Percentiles rank a stretch among this genome's conserved stretches.
Evolutionary conservation across 2,329 filamentous ascomycete genomes (phyloP).

Genomic region (Colletotrichum sojae): DNA sequence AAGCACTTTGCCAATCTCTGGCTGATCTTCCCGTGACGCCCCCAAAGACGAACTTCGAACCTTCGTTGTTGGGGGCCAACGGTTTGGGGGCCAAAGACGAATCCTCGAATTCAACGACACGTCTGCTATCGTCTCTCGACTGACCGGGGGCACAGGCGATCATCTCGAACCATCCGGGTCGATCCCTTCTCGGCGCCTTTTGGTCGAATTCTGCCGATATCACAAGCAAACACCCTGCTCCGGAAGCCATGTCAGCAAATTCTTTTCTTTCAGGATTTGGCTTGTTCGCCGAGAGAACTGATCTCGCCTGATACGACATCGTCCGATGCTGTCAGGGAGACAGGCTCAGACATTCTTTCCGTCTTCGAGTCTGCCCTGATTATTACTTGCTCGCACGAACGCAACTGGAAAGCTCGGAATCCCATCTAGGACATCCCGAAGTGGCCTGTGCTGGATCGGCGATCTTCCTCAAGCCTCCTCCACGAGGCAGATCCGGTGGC

Average conservation of each 20-base stretch:
- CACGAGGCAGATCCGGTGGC: conserved; percentile 8
- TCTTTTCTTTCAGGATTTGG: not conserved
- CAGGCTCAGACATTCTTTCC: conserved; percentile 9
- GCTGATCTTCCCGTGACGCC: conserved; percentile 11
- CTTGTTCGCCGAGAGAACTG: not conserved
- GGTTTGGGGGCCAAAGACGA: not conserved
- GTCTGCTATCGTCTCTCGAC: not conserved
- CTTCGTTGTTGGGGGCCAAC: conserved; percentile 14
- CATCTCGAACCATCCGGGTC: conserved; percentile 10
- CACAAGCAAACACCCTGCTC: conserved; percentile 27
- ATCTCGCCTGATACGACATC: not conserved
- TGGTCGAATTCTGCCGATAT: conserved; percentile 4
- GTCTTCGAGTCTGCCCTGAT: not conserved
- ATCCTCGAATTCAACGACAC: not conserved
- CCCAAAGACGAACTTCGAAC: not conserved
- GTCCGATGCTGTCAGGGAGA: not conserved
- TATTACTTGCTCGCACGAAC: not conserved
- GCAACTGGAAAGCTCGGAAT: not conserved
- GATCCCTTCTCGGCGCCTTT: conserved; percentile 26
- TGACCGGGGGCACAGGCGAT: not conserved
- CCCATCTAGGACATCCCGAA: not conserved
- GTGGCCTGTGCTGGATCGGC: conserved; percentile 8
- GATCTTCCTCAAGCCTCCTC: conserved; percentile 11
- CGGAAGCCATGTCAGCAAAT: not conserved
- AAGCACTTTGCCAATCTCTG: conserved; percentile 20